phyloP scores from a whole-genome alignment of 345 rosid genomes.

The Corchorus capsularis region DNA sequence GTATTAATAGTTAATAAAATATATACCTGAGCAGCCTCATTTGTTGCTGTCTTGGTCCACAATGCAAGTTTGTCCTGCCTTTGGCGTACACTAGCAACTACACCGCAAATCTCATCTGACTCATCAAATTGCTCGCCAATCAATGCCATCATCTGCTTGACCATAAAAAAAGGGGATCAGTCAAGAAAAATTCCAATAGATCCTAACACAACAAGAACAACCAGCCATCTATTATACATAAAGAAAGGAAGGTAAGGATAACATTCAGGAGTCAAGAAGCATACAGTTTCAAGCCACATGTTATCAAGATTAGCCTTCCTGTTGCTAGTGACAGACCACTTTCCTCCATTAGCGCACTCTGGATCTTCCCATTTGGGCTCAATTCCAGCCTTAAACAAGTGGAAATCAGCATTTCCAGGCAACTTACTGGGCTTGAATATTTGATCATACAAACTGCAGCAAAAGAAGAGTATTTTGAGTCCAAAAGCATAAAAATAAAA shows the following conservation, averaged over 20 bases:
- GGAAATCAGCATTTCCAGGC: constrained; percentile 66
- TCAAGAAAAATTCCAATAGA: not conserved
- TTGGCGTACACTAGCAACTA: constrained; percentile 87
- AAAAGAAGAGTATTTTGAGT: constrained; percentile 14
- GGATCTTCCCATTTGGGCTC: constrained; percentile 99
- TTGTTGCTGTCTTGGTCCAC: constrained; percentile 87
- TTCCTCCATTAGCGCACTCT: constrained; percentile 89
- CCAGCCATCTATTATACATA: not conserved
- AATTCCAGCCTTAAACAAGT: constrained; percentile 82
- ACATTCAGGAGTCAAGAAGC: constrained; percentile 8
- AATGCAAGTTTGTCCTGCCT: constrained; percentile 84
- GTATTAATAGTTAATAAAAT: not conserved
- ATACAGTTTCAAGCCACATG: constrained; percentile 92
- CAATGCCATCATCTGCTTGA: constrained; percentile 77
- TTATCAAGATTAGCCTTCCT: constrained; percentile 58
- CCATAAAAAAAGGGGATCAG: not conserved
- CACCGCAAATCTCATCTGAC: constrained; percentile 88
- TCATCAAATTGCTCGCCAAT: constrained; percentile 96
- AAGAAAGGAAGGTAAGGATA: not conserved
- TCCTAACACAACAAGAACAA: not conserved
- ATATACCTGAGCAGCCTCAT: constrained; percentile 88
- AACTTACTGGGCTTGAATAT: constrained; percentile 80
- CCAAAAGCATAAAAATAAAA: not conserved
- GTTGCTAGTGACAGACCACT: constrained; percentile 66
- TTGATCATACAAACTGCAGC: constrained; percentile 74